Base-by-base conservation (phyloP, 495 filamentous ascomycete genomes). In the Trichocladium uniseriatum region DNA sequence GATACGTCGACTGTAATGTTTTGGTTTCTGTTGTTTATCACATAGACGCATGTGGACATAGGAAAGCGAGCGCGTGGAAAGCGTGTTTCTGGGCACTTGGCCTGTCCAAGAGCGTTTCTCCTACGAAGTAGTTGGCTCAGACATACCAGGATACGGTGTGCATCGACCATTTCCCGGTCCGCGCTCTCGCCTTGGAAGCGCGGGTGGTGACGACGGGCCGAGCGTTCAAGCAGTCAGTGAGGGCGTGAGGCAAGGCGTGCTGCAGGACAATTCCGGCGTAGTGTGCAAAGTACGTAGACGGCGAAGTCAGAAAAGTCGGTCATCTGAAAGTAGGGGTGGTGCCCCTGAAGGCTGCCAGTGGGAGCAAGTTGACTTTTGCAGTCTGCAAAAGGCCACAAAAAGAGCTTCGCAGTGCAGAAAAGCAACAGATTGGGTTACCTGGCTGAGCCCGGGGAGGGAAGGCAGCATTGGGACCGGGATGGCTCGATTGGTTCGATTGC, bases 91-190 rank as follows among this genome's bases (percentile, higher is more conserved):
- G 47, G 47, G 34, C 44, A 39, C 31, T 20, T 38, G 38, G 37
- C 21, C 37, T 32, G 48, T 20, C 43, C 28, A 37, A 37, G 16
- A n/a, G 38, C 18, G 39, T 10, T 21, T 24, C 34, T 39, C 40
- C 39, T 45, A 43, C 24, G n/a, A n/a, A n/a, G n/a, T n/a, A n/a
- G n/a, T n/a, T 34, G 42, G 40, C 40, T 40, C 41, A 37, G 39
- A 45, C 54, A 48, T 52, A 37, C 5, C 20, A 21, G 29, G 43
- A 34, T 18, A 32, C 8, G 43, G 32, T 13, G 14, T 7, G 29
- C 29, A 45, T 35, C 29, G 28, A 45, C 28, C 43, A 45, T 45
- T 32, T 34, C 43, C 29, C 19, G 8, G 8, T 18, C 16, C 16
- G 6, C 7, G 18, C 37, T 15, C 5, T 3, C 2, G 3, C 16